Base-by-base conservation (phyloP, 495 filamentous ascomycete genomes). In the Monascus purpureus region DNA sequence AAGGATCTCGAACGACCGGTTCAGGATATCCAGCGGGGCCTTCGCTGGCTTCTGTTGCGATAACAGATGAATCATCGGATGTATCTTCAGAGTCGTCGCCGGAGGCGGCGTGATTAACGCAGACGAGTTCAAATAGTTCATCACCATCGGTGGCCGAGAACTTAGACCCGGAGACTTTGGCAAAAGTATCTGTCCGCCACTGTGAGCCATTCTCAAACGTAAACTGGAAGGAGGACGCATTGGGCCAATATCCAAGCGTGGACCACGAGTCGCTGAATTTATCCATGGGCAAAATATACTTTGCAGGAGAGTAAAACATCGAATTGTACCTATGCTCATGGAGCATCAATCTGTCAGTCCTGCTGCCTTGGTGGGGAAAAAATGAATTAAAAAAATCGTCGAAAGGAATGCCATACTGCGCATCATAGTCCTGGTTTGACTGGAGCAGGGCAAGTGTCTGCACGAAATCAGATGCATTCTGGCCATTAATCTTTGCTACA, bases 21-120 rank as follows among this genome's bases (percentile, higher is more conserved):
- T 74, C 73, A 12, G 78, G 76, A 36, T 73, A 80, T 39, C 67
- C 73, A 18, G 68, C 80, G 38, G 62, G 74, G 35, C 65, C 68
- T 39, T 8, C 9, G 18, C 17, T 26, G 22, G 9, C 13, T 29
- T 8, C 12, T 35, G 32, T 25, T 3, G 33, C n/a, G 25, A 25
- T 3, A 9, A n/a, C 20, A 17, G 24, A 22, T 9, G 28, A 25
- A 9, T 23, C 15, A 5, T 30, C 5, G 13, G 16, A 12, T 9
- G n/a, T 17, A 16, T 22, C 15, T 8, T 18, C 9, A 13, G 26
- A n/a, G 7, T 6, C 8, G 26, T 9, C 13, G 6, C 6, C 13
- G 8, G 26, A 6, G 6, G 8, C 6, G 5, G 26, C 7, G n/a
- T n/a, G n/a, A n/a, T n/a, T n/a, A 7, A 28, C 6, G 13, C 26